Evolutionary conservation across 805 yeast species (phyloP), one percentile per base, ranked within the genome.

Genomic region (Wickerhamomyces chambardii): DNA sequence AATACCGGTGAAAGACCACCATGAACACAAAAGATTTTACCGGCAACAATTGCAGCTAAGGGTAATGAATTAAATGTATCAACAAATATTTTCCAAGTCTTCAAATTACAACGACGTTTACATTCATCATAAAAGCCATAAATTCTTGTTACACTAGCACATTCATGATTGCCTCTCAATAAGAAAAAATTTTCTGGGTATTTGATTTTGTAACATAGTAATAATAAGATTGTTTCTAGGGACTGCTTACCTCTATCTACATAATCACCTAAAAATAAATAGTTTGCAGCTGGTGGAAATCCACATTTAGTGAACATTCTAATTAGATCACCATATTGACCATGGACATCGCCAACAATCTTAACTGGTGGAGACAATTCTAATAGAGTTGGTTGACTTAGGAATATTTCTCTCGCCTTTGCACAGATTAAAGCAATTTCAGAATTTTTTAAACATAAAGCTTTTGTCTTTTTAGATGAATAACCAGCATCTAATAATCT

Each of bases 101-200:
- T 92, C 49, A 89, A 75, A 52, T 82, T 84, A 50, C 95, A 78
- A 41, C 98, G 70, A 51, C 98, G 75, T 58, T 92, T 92, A 66
- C 98, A 92, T 62, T 92, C 98, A 60, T 92, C 98, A 56, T 87
- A 92, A 53, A 92, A 92, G 2, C 98, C 98, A 59, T 92, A 92
- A 25, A 92, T 95, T 45, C 96, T 75, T 2, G 97, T 90, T 37
- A 92, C 95, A 53, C 85, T 86, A 16, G 98, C 97, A 59, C 95
- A 85, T 63, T 92, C 98, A 61, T 92, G 98, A 59, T 92, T 92
- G 15, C 98, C 98, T 47, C 98, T 68, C 30, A 92, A 66, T 39
- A 92, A 60, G 58, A 90, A 92, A 58, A 92, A 90, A 61, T 90
- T 90, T 53, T 92, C 97, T 0, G 98, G 97, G 51, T 87, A 90